Evolutionary conservation across 257 asterid genomes (phyloP).

Genomic region (Penstemon newberryi): DNA sequence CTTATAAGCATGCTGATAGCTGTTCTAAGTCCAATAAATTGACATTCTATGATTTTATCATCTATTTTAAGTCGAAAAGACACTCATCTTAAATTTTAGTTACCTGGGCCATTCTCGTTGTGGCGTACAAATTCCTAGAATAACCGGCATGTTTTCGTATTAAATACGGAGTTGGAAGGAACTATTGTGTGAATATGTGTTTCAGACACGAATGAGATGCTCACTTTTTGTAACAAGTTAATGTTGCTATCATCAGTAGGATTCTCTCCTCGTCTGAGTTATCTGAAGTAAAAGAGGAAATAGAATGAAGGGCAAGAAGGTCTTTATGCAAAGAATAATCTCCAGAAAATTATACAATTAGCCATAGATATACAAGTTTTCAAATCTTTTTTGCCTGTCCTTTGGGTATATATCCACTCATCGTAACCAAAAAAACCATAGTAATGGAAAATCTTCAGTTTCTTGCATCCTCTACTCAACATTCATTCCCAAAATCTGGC

Average conservation of each 20-base stretch:
- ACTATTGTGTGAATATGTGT: not conserved
- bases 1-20: no score
- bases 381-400: slow-evolving; percentile 8
- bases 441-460: not conserved
- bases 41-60: no score
- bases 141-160: not conserved
- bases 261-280: not conserved
- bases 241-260: not conserved
- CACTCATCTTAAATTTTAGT: not conserved
- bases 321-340: no score
- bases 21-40: no score
- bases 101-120: slow-evolving; percentile 9
- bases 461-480: not conserved
- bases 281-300: not conserved
- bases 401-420: not conserved
- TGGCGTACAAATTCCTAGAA: not conserved
- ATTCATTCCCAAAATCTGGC: slow-evolving; percentile 3
- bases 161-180: slow-evolving; percentile 23
- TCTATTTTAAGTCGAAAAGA: no score
- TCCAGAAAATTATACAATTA: no score
- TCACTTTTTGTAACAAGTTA: not conserved
- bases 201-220: slow-evolving; percentile 4
- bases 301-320: no score
- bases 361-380: not conserved
- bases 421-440: slow-evolving; percentile 4